Percentiles rank a stretch among this genome's conserved stretches.
Evolutionary conservation across 352 stramenopile species (phyloP).

Genomic region (Globisporangium radiosum): DNA sequence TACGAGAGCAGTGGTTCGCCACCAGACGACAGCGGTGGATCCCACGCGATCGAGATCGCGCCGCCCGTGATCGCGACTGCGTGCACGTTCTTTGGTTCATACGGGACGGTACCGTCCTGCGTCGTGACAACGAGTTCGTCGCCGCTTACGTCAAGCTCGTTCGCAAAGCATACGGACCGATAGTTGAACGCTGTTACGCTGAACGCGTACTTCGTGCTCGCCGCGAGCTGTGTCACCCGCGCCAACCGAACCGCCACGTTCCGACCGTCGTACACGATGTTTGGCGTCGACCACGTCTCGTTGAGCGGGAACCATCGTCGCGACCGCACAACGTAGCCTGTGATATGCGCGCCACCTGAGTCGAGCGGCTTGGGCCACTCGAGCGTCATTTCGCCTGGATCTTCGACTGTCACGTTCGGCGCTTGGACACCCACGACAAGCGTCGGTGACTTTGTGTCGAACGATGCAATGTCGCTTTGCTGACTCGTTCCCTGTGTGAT

Average conservation of each 20-base stretch:
- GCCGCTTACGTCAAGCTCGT: slow-evolving; percentile 18
- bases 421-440: slow-evolving; percentile 16
- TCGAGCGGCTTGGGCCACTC: slow-evolving; percentile 35
- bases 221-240: slow-evolving; percentile 22
- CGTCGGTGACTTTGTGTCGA: slow-evolving; percentile 26
- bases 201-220: slow-evolving; percentile 44
- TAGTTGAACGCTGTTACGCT: slow-evolving; percentile 40
- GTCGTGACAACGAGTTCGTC: slow-evolving; percentile 33
- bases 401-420: slow-evolving; percentile 24
- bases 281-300: slow-evolving; percentile 22
- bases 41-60: slow-evolving; percentile 36
- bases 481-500: slow-evolving; percentile 27
- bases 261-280: slow-evolving; percentile 33
- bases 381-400: slow-evolving; percentile 41
- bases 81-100: slow-evolving; percentile 31
- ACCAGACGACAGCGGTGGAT: slow-evolving; percentile 32
- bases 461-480: slow-evolving; percentile 15
- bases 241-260: slow-evolving; percentile 16
- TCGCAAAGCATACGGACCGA: slow-evolving; percentile 26
- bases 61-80: slow-evolving; percentile 26
- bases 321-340: slow-evolving; percentile 31
- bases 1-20: slow-evolving; percentile 26
- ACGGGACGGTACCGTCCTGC: slow-evolving; percentile 26
- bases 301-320: slow-evolving; percentile 16
- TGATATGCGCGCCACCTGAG: slow-evolving; percentile 30